These are phyloP conservation scores for Dactylis glomerata DNA, from an alignment of 176 grass and related monocot genomes.

Conservation along the genomic window DNA sequence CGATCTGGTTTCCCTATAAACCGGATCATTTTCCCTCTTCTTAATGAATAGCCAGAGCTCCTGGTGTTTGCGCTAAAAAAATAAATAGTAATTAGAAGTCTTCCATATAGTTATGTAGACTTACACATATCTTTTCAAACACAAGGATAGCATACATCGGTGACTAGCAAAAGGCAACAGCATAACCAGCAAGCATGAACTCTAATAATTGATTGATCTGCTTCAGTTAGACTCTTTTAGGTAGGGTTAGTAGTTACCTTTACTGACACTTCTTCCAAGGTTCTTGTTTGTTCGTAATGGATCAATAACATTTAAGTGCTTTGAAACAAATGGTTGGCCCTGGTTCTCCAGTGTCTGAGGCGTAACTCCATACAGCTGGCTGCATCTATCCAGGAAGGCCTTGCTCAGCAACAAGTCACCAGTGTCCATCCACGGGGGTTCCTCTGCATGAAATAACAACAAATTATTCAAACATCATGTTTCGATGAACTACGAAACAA, in stretches of 20 bases:
- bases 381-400: constrained; percentile 65
- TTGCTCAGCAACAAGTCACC: constrained; percentile 64
- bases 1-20: too few species aligned
- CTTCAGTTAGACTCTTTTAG: constrained; percentile 8
- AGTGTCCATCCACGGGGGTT: constrained; percentile 64
- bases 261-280: constrained; percentile 91
- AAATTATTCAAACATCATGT: constrained; percentile 13
- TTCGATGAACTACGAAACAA: constrained; percentile 5
- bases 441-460: constrained; percentile 55
- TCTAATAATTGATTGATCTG: constrained; percentile 9
- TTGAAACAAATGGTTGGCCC: constrained; percentile 75
- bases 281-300: constrained; percentile 89
- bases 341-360: constrained; percentile 59
- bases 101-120: neutral
- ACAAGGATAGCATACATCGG: constrained; percentile 2
- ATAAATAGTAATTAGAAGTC: neutral
- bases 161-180: neutral
- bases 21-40: too few species aligned
- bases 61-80: too few species aligned
- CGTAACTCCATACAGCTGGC: constrained; percentile 41
- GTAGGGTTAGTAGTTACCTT: constrained; percentile 50
- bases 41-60: too few species aligned
- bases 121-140: constrained; percentile 5
- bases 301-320: constrained; percentile 96
- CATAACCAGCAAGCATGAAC: constrained; percentile 1